Percentiles rank a stretch among this genome's conserved stretches.
Conservation (phyloP, 257 asterid genomes). For the Catharanthus roseus region DNA sequence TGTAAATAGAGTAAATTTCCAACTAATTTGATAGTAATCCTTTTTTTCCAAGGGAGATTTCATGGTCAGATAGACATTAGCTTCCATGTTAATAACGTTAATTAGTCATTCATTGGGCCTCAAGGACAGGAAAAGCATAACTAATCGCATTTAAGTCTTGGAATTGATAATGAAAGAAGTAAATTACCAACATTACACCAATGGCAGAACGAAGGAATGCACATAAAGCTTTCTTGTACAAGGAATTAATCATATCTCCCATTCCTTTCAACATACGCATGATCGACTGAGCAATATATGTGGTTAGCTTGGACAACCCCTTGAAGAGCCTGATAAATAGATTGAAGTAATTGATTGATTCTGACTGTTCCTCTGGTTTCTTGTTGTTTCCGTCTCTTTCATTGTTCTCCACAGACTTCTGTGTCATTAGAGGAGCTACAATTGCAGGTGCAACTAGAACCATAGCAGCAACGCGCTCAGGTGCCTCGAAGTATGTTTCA, state of each 20-base stretch:
- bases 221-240: conserved; percentile 62
- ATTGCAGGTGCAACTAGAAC: conserved; percentile 92
- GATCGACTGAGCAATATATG: conserved; percentile 35
- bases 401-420: conserved; percentile 25
- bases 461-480: conserved; percentile 87
- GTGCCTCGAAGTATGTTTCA: conserved; percentile 87
- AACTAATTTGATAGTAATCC: background rate
- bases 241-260: conserved; percentile 49
- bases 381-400: conserved; percentile 31
- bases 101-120: background rate
- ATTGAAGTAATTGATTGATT: conserved; percentile 25
- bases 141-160: background rate
- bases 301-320: conserved; percentile 38
- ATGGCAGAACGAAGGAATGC: conserved; percentile 65
- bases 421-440: conserved; percentile 51
- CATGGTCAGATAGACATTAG: background rate
- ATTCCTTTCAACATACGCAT: conserved; percentile 41
- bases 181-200: conserved; percentile 65
- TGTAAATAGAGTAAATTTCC: background rate
- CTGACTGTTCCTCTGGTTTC: conserved; percentile 34
- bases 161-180: conserved; percentile 6
- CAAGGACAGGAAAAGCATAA: background rate
- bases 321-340: conserved; percentile 32
- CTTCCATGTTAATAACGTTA: too few relatives aligned
- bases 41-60: background rate